Percentiles rank a stretch among this genome's conserved stretches.
Evolutionary conservation across 495 filamentous ascomycete species (phyloP).

Genomic region (Neurospora sp.): DNA sequence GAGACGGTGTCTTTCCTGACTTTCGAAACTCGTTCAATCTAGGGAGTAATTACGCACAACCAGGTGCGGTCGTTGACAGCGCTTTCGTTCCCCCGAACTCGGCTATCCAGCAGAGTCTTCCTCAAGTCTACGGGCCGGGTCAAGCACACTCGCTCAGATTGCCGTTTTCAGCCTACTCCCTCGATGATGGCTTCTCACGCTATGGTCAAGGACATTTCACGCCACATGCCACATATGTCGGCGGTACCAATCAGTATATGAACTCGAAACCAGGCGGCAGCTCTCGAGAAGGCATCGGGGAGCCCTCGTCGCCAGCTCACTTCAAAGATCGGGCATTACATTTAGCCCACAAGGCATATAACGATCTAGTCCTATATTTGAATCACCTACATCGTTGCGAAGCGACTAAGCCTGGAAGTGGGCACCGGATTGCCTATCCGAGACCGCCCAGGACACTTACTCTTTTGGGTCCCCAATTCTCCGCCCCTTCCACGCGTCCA

Average conservation of each 20-base stretch:
- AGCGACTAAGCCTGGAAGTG: constrained; percentile 13
- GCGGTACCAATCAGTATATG: constrained; percentile 11
- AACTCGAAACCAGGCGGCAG: constrained; percentile 3
- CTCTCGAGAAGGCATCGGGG: constrained; percentile 1
- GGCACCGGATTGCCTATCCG: constrained; percentile 33
- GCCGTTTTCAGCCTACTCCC: constrained; percentile 16
- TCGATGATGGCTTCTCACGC: constrained; percentile 24
- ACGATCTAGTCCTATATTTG: constrained; percentile 70
- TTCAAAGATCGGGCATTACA: constrained; percentile 74
- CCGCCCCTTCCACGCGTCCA: not conserved
- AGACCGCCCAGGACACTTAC: constrained; percentile 30
- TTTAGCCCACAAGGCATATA: constrained; percentile 81
- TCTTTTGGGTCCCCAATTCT: not conserved
- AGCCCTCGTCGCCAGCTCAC: constrained; percentile 36
- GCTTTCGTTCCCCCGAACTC: constrained; percentile 22
- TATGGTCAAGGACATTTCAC: constrained; percentile 10
- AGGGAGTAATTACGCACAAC: constrained; percentile 21
- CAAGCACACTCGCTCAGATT: constrained; percentile 17
- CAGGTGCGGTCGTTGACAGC: constrained; percentile 23
- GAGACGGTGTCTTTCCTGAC: constrained; percentile 52
- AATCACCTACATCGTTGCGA: constrained; percentile 42
- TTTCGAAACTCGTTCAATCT: constrained; percentile 22
- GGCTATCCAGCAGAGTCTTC: constrained; percentile 12
- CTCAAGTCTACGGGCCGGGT: constrained; percentile 15
- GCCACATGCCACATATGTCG: constrained; percentile 9